Percentiles rank a stretch among this genome's conserved stretches.
Conservation (phyloP, 441 rosid genomes). For the Pelargonium australe region DNA sequence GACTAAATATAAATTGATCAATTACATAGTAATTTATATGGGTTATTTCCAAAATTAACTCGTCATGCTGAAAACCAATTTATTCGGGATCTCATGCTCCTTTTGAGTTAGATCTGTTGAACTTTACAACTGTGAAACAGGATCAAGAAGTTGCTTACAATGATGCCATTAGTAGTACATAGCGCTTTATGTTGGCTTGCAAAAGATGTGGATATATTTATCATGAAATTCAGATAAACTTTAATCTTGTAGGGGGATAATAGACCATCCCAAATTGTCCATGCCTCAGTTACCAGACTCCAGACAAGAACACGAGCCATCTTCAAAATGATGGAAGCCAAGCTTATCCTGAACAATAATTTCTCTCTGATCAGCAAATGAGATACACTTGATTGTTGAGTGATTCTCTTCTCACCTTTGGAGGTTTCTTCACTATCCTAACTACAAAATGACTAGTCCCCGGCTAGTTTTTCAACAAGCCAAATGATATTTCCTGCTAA, state of each 20-base stretch:
- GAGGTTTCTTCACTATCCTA: not conserved
- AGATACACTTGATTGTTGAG: conserved; percentile 8
- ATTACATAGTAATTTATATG: not conserved
- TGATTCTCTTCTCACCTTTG: no score
- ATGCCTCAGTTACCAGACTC: not conserved
- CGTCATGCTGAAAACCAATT: not conserved
- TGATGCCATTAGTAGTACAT: not conserved
- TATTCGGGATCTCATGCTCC: not conserved
- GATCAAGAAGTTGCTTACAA: not conserved
- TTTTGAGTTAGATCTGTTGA: not conserved
- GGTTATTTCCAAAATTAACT: not conserved
- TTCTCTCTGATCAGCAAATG: conserved; percentile 80
- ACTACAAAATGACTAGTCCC: conserved; percentile 1
- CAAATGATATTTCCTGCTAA: not conserved
- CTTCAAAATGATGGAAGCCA: not conserved
- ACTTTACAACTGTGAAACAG: not conserved
- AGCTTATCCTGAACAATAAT: not conserved
- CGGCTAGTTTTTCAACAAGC: not conserved
- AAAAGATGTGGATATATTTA: not conserved
- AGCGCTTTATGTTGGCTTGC: not conserved
- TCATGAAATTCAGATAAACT: not conserved
- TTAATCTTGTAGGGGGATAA: not conserved
- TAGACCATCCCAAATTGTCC: not conserved
- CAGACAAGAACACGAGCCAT: not conserved
- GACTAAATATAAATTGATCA: not conserved